Evolutionary conservation across 129 eudicot species (phyloP).

Genomic region (Flaveria ramosissima): DNA sequence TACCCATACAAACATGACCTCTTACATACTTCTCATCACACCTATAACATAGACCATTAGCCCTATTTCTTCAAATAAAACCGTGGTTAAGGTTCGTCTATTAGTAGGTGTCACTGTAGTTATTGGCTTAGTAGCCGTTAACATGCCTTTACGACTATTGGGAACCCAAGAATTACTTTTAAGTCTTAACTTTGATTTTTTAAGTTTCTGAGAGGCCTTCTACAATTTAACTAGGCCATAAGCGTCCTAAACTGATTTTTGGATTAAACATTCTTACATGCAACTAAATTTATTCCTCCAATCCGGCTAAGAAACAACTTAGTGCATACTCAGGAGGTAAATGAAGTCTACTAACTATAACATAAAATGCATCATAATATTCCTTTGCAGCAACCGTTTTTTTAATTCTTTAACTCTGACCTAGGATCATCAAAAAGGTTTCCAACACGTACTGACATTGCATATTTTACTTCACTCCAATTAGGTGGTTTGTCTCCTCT

Average conservation of each 20-base stretch:
- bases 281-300: too few relatives aligned
- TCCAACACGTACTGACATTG: neutral
- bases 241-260: neutral
- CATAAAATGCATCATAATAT: neutral
- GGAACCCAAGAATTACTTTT: neutral
- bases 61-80: neutral
- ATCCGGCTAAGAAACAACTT: too few relatives aligned
- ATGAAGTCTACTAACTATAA: too few relatives aligned
- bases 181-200: too few relatives aligned
- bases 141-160: too few relatives aligned
- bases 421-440: neutral
- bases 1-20: too few relatives aligned
- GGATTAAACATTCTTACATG: neutral
- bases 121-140: neutral
- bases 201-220: too few relatives aligned
- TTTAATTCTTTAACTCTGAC: neutral
- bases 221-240: too few relatives aligned
- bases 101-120: neutral
- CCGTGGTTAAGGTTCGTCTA: neutral
- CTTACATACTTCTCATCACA: too few relatives aligned
- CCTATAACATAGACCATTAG: neutral
- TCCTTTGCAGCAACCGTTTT: neutral
- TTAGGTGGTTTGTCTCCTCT: neutral
- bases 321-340: too few relatives aligned
- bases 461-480: neutral